Evolutionary conservation across 768 basidiomycete genomes (phyloP).

Genomic region (Thelephora ganbajun): DNA sequence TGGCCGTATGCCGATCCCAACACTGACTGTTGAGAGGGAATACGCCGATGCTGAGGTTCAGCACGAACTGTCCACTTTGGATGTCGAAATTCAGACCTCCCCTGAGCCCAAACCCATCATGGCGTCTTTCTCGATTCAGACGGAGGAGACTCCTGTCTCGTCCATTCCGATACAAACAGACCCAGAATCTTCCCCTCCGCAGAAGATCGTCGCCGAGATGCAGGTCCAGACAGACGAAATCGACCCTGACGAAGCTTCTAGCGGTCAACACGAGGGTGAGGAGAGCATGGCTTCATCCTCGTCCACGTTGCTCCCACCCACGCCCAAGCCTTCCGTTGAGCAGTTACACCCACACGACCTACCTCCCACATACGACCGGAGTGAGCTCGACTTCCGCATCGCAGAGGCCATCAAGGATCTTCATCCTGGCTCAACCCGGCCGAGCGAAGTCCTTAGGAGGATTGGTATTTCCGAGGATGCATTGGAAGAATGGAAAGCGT

Average conservation of each 20-base stretch:
- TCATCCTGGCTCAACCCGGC: slow-evolving; percentile 45
- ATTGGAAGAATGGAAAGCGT: slow-evolving; percentile 61
- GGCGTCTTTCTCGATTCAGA: slow-evolving; percentile 41
- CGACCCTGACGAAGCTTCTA: slow-evolving; percentile 21
- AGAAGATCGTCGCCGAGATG: slow-evolving; percentile 28
- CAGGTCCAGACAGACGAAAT: slow-evolving; percentile 54
- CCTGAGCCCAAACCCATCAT: slow-evolving; percentile 34
- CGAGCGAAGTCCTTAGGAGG: slow-evolving; percentile 23
- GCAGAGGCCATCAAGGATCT: slow-evolving; percentile 55
- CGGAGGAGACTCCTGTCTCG: slow-evolving; percentile 23
- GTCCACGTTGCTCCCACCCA: slow-evolving; percentile 57
- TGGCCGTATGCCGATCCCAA: slow-evolving; percentile 37
- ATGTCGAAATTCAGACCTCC: slow-evolving; percentile 47
- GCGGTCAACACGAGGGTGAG: slow-evolving; percentile 24
- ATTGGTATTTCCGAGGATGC: slow-evolving; percentile 55
- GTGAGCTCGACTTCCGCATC: slow-evolving; percentile 33
- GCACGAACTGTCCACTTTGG: slow-evolving; percentile 44
- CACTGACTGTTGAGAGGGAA: slow-evolving; percentile 42
- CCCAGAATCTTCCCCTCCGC: slow-evolving; percentile 16
- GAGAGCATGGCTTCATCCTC: slow-evolving; percentile 61
- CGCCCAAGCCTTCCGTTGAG: slow-evolving; percentile 39
- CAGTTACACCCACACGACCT: slow-evolving; percentile 30
- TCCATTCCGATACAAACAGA: slow-evolving; percentile 26
- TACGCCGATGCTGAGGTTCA: slow-evolving; percentile 66
- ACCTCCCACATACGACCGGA: slow-evolving; percentile 52